These are phyloP conservation scores for Sphagnum tenellum DNA, from an alignment of 225 moss, liverwort and hornwort species.

Conservation along the genomic window DNA sequence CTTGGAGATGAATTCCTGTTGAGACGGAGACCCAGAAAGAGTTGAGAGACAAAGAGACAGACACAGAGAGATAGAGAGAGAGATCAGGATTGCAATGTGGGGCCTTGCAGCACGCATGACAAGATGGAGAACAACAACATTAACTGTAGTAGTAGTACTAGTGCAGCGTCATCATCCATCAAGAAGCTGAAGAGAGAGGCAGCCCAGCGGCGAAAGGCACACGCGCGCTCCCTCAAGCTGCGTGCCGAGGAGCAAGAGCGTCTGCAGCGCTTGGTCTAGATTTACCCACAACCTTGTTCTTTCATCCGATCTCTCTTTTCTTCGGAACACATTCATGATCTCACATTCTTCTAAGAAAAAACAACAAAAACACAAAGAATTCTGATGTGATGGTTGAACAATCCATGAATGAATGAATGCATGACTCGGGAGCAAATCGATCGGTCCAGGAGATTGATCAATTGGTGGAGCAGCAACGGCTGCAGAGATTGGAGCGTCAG, in stretches of 20 bases:
- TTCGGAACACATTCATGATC: not conserved
- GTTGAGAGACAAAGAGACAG: no score
- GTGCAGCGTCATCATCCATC: constrained; percentile 3
- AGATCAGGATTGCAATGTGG: constrained; percentile 7
- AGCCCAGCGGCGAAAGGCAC: constrained; percentile 16
- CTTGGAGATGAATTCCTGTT: no score
- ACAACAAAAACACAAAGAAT: not conserved
- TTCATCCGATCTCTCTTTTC: constrained; percentile 11
- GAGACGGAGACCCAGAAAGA: no score
- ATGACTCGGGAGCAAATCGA: not conserved
- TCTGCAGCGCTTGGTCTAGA: constrained; percentile 54
- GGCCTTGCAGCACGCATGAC: constrained; percentile 2
- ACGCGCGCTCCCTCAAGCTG: constrained; percentile 23
- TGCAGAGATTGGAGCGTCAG: constrained; percentile 57
- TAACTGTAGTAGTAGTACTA: not conserved
- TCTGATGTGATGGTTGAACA: not conserved
- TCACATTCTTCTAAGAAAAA: not conserved
- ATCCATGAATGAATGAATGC: not conserved
- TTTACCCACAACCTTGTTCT: constrained; percentile 8
- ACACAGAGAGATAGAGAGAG: not conserved
- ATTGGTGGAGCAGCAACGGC: constrained; percentile 55
- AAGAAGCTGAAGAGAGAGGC: constrained; percentile 23
- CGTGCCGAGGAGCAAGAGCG: constrained; percentile 68
- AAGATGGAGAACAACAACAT: constrained; percentile 7
- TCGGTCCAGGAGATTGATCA: constrained; percentile 50